Evolutionary conservation across 2,329 filamentous ascomycete species (phyloP).

Genomic region (Xylaria multiplex): DNA sequence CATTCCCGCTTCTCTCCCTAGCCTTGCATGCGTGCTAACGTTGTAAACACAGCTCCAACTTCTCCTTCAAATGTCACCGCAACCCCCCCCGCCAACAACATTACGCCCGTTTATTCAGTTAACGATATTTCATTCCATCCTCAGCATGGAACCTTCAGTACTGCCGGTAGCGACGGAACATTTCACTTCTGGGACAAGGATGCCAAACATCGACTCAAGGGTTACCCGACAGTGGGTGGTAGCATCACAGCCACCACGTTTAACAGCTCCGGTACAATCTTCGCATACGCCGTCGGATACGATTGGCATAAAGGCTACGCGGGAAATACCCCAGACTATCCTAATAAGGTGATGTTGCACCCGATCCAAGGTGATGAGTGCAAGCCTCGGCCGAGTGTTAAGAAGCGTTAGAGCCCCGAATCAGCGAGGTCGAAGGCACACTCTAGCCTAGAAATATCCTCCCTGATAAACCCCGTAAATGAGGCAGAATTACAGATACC

Average conservation of each 20-base stretch:
- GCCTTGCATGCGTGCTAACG: slow-evolving; percentile 19
- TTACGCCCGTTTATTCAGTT: slow-evolving; percentile 91
- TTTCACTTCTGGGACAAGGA: slow-evolving; percentile 98
- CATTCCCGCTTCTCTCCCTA: neutral
- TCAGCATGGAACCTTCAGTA: slow-evolving; percentile 96
- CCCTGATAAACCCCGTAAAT: too few relatives aligned
- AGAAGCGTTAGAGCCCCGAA: slow-evolving; percentile 56
- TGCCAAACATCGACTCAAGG: slow-evolving; percentile 88
- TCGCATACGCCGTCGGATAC: slow-evolving; percentile 91
- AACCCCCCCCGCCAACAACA: slow-evolving; percentile 78
- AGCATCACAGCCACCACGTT: slow-evolving; percentile 94
- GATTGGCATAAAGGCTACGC: slow-evolving; percentile 98
- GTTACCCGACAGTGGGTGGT: slow-evolving; percentile 84
- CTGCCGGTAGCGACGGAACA: slow-evolving; percentile 92
- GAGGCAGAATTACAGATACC: too few relatives aligned
- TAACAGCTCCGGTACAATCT: slow-evolving; percentile 84
- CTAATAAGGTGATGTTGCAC: slow-evolving; percentile 87
- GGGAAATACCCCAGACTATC: slow-evolving; percentile 77
- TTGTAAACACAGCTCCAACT: slow-evolving; percentile 74
- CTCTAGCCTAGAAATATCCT: too few relatives aligned
- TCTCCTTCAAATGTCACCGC: slow-evolving; percentile 99
- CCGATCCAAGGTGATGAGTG: slow-evolving; percentile 72
- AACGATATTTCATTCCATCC: slow-evolving; percentile 99
- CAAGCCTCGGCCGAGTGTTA: slow-evolving; percentile 68
- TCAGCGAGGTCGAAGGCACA: too few relatives aligned